Base-by-base conservation (phyloP, 306 rosid genomes). In the Pterocarpus macrocarpus region DNA sequence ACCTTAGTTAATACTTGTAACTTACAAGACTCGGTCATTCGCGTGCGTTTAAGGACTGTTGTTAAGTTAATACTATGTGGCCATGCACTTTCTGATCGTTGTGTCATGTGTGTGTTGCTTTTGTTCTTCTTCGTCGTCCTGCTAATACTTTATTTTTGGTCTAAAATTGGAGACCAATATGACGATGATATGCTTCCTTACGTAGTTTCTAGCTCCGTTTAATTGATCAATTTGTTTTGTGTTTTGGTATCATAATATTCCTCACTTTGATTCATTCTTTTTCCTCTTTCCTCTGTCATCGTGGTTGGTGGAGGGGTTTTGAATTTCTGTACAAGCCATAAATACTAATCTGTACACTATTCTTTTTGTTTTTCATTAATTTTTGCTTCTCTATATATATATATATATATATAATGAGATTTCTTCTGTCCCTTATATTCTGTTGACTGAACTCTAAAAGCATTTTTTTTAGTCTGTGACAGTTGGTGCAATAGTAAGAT, bases 231-330 rank as follows among this genome's bases (percentile, higher is more conserved):
- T 56, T 75, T 64, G 35, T 41, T 56, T 75, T 64, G 35, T 41
- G 52, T 44, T 80, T 69, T 80, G 64, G 70, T 55, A 0, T 3
- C 56, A 75, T 70, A 7, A 45, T 28, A 22, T 64, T 53, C 8
- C 5, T 36, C 45, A 9, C 17, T 39, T 4, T 32, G 4, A 14
- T 13, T 38, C 22, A 2, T 52, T 64, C 8, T 15, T 49, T 34
- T 36, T 52, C n/a, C 53, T 43, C 55, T 67, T 8, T 67, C 34
- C 56, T 7, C 11, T 43, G 30, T 68, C 56, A 28, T 70, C 4
- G 12, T 49, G 34, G n/a, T 30, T 22, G 32, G 2, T 11, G 1
- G 5, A 41, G 6, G 14, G 56, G 32, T 49, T 59, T 69, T 50
- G 34, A 72, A 41, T 64, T 30, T 41, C 34, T 73, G 1, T 34